These are phyloP conservation scores for Beta macrorhiza DNA, from an alignment of 179 eudicot genomes.

Conservation along the genomic window DNA sequence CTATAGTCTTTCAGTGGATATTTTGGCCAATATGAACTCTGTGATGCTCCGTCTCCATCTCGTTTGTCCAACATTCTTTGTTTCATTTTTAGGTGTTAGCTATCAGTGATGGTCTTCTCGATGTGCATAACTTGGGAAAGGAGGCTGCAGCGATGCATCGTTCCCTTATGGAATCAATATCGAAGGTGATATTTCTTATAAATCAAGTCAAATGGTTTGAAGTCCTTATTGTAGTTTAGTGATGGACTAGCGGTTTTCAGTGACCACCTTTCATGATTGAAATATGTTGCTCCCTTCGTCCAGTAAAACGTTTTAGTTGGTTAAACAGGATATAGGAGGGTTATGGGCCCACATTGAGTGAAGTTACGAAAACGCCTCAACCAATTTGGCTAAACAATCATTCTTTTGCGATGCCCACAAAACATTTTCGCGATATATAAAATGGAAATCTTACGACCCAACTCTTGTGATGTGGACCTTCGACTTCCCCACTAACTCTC, in stretches of 20 bases:
- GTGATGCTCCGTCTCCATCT: conserved; percentile 6
- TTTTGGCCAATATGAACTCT: neutral
- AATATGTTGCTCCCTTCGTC: neutral
- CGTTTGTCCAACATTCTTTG: conserved; percentile 11
- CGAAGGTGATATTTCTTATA: conserved; percentile 56
- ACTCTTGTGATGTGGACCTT: no score
- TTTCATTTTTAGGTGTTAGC: conserved; percentile 69
- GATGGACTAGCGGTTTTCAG: neutral
- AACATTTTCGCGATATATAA: no score
- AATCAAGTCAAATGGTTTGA: conserved; percentile 12
- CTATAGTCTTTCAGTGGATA: neutral
- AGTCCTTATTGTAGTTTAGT: neutral
- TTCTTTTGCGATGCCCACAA: no score
- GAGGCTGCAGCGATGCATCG: conserved; percentile 86
- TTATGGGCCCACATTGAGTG: no score
- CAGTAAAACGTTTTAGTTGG: no score
- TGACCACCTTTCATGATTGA: neutral
- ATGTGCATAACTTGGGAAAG: conserved; percentile 91
- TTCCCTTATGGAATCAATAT: conserved; percentile 75
- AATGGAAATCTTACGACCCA: no score
- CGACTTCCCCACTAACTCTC: no score
- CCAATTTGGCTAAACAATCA: no score
- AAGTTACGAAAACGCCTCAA: no score
- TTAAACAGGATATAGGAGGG: no score
- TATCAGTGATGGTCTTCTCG: conserved; percentile 84